A percentile compares a stretch with the other conserved stretches of the same genome.
These are phyloP conservation scores for Aspergillus taichungensis DNA, from an alignment of 495 filamentous ascomycete species.

Conservation along the genomic window DNA sequence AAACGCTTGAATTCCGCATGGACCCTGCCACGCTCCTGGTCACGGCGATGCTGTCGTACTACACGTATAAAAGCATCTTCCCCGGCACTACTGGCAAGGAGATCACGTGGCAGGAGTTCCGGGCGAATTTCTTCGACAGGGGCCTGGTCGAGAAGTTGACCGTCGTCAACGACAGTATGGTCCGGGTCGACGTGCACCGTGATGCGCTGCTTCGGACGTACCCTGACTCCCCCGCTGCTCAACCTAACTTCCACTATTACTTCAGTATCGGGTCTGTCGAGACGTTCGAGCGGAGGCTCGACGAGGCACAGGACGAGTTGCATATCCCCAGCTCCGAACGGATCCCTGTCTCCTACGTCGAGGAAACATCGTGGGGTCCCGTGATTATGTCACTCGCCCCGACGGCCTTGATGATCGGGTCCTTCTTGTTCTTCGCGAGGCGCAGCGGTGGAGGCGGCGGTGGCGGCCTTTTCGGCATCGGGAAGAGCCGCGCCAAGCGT, in stretches of 20 bases:
- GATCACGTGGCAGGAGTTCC: slow-evolving; percentile 96
- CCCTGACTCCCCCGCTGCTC: slow-evolving; percentile 67
- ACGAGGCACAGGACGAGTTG: slow-evolving; percentile 79
- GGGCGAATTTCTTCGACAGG: slow-evolving; percentile 86
- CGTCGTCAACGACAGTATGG: slow-evolving; percentile 61
- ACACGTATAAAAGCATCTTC: slow-evolving; percentile 50
- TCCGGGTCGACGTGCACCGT: slow-evolving; percentile 75
- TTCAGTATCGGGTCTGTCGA: slow-evolving; percentile 95
- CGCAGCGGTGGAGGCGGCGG: slow-evolving; percentile 58
- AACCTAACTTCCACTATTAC: slow-evolving; percentile 71
- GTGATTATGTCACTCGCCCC: slow-evolving; percentile 72
- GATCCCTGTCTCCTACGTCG: slow-evolving; percentile 83
- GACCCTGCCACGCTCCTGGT: slow-evolving; percentile 49
- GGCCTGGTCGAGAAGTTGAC: slow-evolving; percentile 90
- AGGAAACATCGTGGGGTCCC: slow-evolving; percentile 57
- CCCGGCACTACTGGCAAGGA: slow-evolving; percentile 63
- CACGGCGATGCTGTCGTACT: slow-evolving; percentile 51
- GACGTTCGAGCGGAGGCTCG: slow-evolving; percentile 78
- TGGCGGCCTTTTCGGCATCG: slow-evolving; percentile 85
- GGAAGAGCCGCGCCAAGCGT: slow-evolving; percentile 87
- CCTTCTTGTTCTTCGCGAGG: slow-evolving; percentile 62
- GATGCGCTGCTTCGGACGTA: slow-evolving; percentile 71
- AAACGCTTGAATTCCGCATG: slow-evolving; percentile 42
- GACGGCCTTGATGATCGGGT: slow-evolving; percentile 74
- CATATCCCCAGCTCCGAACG: slow-evolving; percentile 74